phyloP scores from a whole-genome alignment of 768 basidiomycete genomes.

The Suillus weaverae region DNA sequence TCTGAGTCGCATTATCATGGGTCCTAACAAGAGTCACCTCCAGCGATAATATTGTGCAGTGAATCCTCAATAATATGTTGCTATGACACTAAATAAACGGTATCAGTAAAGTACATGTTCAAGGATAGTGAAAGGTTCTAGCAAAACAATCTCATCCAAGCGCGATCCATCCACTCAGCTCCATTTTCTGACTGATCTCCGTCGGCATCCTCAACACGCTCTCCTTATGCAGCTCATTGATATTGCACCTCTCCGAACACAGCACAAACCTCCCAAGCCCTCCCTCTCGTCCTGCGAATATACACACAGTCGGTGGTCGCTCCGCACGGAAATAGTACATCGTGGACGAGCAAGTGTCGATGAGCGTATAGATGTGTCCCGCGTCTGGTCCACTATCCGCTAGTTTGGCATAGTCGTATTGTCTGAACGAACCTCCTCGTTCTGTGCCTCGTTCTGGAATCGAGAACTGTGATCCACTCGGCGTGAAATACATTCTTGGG shows the following conservation, averaged over 20 bases:
- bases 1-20: neutral
- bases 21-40: neutral
- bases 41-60: neutral
- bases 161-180: neutral
- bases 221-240: constrained; percentile 22
- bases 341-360: constrained; percentile 17
- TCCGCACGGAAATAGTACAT: constrained; percentile 21
- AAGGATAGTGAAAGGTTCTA: neutral
- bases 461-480: constrained; percentile 19
- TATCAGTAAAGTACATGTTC: neutral
- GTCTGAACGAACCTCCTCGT: constrained; percentile 14
- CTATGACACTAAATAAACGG: neutral
- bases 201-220: constrained; percentile 21
- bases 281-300: constrained; percentile 22
- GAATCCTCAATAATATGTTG: neutral
- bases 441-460: neutral
- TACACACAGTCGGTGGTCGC: constrained; percentile 21
- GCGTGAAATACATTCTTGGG: constrained; percentile 13
- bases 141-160: neutral
- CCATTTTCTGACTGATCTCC: constrained; percentile 6
- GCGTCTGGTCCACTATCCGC: constrained; percentile 3
- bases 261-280: constrained; percentile 24
- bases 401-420: neutral
- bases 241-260: constrained; percentile 20
- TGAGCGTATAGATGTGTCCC: constrained; percentile 15